Conservation (phyloP, 495 filamentous ascomycete species). For the Glonium stellatum region DNA sequence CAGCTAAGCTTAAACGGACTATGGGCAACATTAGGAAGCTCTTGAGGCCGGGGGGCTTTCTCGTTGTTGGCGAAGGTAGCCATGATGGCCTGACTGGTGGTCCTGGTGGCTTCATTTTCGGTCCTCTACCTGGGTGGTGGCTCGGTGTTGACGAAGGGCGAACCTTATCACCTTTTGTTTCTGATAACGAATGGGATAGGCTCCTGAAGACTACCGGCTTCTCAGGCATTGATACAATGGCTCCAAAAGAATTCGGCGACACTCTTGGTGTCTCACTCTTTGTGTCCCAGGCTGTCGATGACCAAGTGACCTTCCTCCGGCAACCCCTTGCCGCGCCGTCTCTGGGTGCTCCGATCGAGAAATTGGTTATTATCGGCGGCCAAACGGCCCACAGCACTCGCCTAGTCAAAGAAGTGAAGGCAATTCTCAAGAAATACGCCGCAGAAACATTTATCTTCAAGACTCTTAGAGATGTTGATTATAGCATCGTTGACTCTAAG, state of each 20-base stretch:
- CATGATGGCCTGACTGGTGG: no score
- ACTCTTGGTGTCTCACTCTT: no score
- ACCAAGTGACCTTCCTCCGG: constrained; percentile 5
- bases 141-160: not conserved
- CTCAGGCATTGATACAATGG: constrained; percentile 3
- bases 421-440: no score
- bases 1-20: not conserved
- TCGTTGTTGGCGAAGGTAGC: no score
- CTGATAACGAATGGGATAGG: constrained; percentile 6
- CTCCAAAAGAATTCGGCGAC: no score
- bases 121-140: constrained; percentile 7
- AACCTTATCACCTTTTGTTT: not conserved
- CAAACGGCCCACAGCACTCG: no score
- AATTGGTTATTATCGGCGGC: no score
- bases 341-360: no score
- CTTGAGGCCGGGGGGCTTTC: constrained; percentile 6
- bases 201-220: constrained; percentile 4
- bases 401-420: no score
- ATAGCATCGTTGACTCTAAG: no score
- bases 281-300: constrained; percentile 11
- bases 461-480: no score
- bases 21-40: constrained; percentile 4
- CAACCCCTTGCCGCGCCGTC: not conserved
- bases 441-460: no score
- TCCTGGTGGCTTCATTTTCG: constrained; percentile 8